Conservation (phyloP, 1,139 yeast genomes). For the Geotrichum bryndzae region DNA sequence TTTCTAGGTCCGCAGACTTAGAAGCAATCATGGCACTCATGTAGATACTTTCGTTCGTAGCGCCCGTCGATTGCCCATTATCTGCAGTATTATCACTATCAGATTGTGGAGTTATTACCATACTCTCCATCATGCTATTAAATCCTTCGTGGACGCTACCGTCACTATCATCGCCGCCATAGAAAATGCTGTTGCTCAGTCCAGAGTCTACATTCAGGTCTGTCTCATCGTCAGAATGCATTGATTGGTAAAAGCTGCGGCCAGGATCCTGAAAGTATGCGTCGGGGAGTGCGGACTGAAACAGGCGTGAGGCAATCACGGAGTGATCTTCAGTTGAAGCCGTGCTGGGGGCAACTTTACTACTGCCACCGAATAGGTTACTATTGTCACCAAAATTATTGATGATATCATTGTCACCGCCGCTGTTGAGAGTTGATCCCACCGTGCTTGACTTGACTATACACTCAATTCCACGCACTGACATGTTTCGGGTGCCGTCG, state of each 20-base stretch:
- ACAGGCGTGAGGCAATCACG: conserved; percentile 2
- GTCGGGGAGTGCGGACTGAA: conserved; percentile 1
- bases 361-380: background rate
- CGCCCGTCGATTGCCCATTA: background rate
- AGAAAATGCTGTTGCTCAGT: background rate
- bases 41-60: conserved; percentile 47
- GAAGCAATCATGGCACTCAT: conserved; percentile 57
- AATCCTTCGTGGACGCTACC: conserved; percentile 6
- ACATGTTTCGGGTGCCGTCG: background rate
- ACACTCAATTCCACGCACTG: background rate
- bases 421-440: background rate
- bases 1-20: conserved; percentile 1
- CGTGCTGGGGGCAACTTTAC: background rate
- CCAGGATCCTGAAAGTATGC: conserved; percentile 11
- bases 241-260: conserved; percentile 3
- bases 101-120: conserved; percentile 64
- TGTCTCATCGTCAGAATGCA: conserved; percentile 17
- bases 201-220: background rate
- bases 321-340: background rate
- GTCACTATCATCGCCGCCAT: background rate
- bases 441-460: background rate
- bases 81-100: background rate
- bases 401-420: conserved; percentile 13
- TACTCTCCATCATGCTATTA: conserved; percentile 51
- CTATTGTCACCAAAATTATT: conserved; percentile 23